Evolutionary conservation across 108 stramenopile genomes (phyloP).

Genomic region (Licmophora abbreviata): DNA sequence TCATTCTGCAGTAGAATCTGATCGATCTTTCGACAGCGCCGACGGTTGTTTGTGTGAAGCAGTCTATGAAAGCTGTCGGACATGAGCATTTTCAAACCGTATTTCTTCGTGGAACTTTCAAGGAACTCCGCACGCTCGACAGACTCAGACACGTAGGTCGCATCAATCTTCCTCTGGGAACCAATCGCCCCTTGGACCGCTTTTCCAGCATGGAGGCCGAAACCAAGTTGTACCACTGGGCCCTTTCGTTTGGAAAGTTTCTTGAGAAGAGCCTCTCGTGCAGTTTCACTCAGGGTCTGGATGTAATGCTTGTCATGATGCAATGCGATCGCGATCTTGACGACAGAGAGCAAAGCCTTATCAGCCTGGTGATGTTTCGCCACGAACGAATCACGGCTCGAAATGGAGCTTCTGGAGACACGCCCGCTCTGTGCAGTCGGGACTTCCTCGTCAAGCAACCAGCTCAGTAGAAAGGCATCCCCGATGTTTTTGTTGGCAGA

Average conservation of each 20-base stretch:
- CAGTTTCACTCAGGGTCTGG: slow-evolving; percentile 47
- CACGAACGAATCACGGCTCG: slow-evolving; percentile 10
- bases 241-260: slow-evolving; percentile 73
- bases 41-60: slow-evolving; percentile 46
- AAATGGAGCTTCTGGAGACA: no score
- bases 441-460: slow-evolving; percentile 60
- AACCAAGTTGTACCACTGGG: slow-evolving; percentile 83
- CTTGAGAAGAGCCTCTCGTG: slow-evolving; percentile 34
- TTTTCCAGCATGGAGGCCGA: slow-evolving; percentile 90
- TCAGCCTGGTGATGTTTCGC: slow-evolving; percentile 73
- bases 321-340: slow-evolving; percentile 76
- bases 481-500: slow-evolving; percentile 95
- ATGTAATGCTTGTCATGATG: slow-evolving; percentile 65
- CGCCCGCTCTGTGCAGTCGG: slow-evolving; percentile 9
- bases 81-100: slow-evolving; percentile 79
- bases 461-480: slow-evolving; percentile 89
- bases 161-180: slow-evolving; percentile 88
- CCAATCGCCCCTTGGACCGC: slow-evolving; percentile 98
- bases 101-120: slow-evolving; percentile 86
- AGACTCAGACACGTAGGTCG: slow-evolving; percentile 86
- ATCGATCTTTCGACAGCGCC: slow-evolving; percentile 73
- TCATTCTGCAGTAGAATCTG: slow-evolving; percentile 54
- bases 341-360: slow-evolving; percentile 72
- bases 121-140: slow-evolving; percentile 86
- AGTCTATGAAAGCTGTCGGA: slow-evolving; percentile 77